phyloP scores from a whole-genome alignment of 139 green algal species.

The Tetratostichococcus sp. region DNA sequence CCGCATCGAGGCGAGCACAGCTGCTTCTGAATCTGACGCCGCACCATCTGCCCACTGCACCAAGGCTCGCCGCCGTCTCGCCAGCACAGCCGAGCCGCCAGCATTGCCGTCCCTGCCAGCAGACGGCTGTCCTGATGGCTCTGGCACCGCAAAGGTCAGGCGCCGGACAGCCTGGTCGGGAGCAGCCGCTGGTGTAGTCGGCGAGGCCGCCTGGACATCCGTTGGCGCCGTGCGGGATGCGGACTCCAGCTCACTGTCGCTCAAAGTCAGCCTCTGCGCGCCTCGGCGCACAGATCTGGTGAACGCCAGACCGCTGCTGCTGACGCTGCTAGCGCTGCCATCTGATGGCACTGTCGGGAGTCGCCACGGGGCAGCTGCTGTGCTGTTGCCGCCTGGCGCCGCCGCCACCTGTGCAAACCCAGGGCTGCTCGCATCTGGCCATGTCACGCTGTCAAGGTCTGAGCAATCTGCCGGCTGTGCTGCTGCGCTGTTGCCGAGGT shows the following conservation, averaged over 20 bases:
- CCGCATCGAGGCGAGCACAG: not conserved
- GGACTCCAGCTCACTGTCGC: not conserved
- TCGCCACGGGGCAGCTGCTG: too few relatives aligned
- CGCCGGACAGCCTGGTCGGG: not conserved
- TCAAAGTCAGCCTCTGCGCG: not conserved
- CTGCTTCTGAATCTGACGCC: too few relatives aligned
- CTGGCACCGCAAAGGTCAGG: not conserved
- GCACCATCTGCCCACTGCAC: not conserved
- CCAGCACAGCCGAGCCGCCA: too few relatives aligned
- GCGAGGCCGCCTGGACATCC: too few relatives aligned
- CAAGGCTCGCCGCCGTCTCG: too few relatives aligned
- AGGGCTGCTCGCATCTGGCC: not conserved
- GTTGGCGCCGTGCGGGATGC: not conserved
- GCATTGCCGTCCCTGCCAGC: too few relatives aligned
- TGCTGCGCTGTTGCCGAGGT: too few relatives aligned
- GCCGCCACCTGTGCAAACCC: not conserved
- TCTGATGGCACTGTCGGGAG: too few relatives aligned
- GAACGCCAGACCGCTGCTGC: not conserved
- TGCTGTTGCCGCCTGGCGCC: too few relatives aligned
- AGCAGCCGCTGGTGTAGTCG: too few relatives aligned
- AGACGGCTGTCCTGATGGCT: not conserved
- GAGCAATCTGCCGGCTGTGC: too few relatives aligned
- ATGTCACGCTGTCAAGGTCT: not conserved
- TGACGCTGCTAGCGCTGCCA: not conserved
- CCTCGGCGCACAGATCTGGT: not conserved